Percentiles rank a stretch among this genome's conserved stretches.
Evolutionary conservation across 2,329 filamentous ascomycete genomes (phyloP).

Genomic region (Cladosporium sp.): DNA sequence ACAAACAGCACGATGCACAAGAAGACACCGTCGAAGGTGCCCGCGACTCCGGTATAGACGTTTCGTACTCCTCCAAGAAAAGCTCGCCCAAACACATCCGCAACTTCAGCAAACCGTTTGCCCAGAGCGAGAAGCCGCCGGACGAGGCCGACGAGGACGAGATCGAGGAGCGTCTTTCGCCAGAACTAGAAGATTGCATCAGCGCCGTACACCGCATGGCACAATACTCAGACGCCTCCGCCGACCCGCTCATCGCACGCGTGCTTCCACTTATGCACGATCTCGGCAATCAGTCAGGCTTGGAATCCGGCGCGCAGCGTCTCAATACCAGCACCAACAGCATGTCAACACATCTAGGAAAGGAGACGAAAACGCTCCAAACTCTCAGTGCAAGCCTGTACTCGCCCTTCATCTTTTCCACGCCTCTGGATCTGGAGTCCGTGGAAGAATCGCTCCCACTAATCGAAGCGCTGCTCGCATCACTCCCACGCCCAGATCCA

Average conservation of each 20-base stretch:
- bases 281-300: conserved; percentile 29
- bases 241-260: conserved; percentile 30
- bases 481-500: conserved; percentile 62
- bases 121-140: conserved; percentile 18
- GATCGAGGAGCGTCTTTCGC: conserved; percentile 52
- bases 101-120: conserved; percentile 31
- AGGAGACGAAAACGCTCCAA: conserved; percentile 72
- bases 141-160: conserved; percentile 19
- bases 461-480: conserved; percentile 58
- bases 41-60: conserved; percentile 43
- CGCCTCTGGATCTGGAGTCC: conserved; percentile 58
- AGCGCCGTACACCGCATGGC: conserved; percentile 31
- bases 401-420: conserved; percentile 61
- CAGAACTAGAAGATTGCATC: conserved; percentile 33
- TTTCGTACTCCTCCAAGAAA: conserved; percentile 28
- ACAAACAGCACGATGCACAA: conserved; percentile 4
- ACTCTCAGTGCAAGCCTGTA: conserved; percentile 64
- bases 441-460: conserved; percentile 67
- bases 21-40: conserved; percentile 29
- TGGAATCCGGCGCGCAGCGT: conserved; percentile 31
- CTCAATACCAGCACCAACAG: conserved; percentile 33
- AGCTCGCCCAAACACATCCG: conserved; percentile 18
- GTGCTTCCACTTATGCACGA: conserved; percentile 30
- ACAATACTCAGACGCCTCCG: conserved; percentile 23
- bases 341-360: conserved; percentile 65